Base-by-base conservation (phyloP, 2,329 filamentous ascomycete species). In the Neofusicoccum umdonicola region DNA sequence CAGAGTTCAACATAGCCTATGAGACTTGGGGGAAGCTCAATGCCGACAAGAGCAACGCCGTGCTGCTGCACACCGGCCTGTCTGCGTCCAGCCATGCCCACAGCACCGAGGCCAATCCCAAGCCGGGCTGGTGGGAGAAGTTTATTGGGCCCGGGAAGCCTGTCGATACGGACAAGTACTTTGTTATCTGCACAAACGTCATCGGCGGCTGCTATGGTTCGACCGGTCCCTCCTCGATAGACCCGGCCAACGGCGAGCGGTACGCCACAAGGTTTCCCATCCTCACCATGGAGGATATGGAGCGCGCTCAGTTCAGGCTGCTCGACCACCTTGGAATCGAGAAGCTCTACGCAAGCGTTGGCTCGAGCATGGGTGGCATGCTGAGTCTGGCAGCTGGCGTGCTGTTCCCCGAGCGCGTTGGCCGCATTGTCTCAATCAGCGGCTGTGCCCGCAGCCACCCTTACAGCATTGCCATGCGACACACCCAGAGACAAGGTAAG, bases 311-410 rank as follows among this genome's bases (percentile, higher is more conserved):
- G 76, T 97, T 98, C 80, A 85, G 91, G 48, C 85, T 99, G 35
- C 84, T 99, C 12, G 93, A 98, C 76, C 78, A 82, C 4, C 82
- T 99, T 34, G 88, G 88, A 5, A 89, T 99, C 51, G 74, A 86
- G 27, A 91, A 87, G 72, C 84, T 99, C 9, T 92, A 96, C 76
- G 95, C 95, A 17, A 96, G 92, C 66, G 94, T 99, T 19, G 95
- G 95, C 13, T 92, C 92, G 5, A 97, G 92, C 77, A 99, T 99
- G 95, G 95, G 95, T 62, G 95, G 95, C 63, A 99, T 99, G 95
- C 94, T 97, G 76, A 95, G 91, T 70, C 84, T 99, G 4, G 93
- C 93, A 7, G 91, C 92, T 0, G 95, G 92, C 3, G 87, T 91
- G 0, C 80, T 97, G 35, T 96, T 94, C 75, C 91, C 93, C 0